Percentiles rank a stretch among this genome's conserved stretches.
These are phyloP conservation scores for Fusarium sp. DNA, from an alignment of 2,329 filamentous ascomycete genomes.

Conservation along the genomic window DNA sequence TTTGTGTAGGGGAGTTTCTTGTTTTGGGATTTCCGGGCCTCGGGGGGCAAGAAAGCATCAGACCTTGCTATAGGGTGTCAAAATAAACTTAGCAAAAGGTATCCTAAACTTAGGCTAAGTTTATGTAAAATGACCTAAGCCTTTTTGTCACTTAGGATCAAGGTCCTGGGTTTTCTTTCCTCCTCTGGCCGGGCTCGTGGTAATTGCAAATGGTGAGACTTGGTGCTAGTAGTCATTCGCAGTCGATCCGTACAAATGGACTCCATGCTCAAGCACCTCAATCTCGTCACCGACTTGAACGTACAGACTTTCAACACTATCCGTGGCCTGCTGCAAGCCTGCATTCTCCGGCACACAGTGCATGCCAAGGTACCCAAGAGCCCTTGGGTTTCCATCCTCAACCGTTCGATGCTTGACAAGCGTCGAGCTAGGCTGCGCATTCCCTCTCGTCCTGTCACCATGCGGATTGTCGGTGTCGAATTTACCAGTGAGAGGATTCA, in stretches of 20 bases:
- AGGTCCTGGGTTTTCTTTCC: too few relatives aligned
- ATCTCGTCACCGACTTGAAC: slow-evolving; percentile 44
- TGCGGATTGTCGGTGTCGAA: slow-evolving; percentile 11
- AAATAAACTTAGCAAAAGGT: too few relatives aligned
- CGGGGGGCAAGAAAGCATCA: too few relatives aligned
- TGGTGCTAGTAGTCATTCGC: slow-evolving; percentile 39
- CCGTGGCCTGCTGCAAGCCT: slow-evolving; percentile 13
- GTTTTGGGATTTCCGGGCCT: background rate
- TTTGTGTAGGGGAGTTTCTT: background rate
- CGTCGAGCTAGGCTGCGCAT: slow-evolving; percentile 43
- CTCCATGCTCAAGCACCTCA: slow-evolving; percentile 43
- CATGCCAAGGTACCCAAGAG: slow-evolving; percentile 46
- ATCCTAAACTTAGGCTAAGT: too few relatives aligned
- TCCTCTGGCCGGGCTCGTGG: background rate
- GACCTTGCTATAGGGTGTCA: too few relatives aligned
- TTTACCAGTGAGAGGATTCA: slow-evolving; percentile 20
- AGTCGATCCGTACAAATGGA: slow-evolving; percentile 43
- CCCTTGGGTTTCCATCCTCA: slow-evolving; percentile 41
- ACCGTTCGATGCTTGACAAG: slow-evolving; percentile 37
- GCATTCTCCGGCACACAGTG: slow-evolving; percentile 45
- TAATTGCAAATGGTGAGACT: too few relatives aligned
- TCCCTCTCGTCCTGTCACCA: slow-evolving; percentile 28
- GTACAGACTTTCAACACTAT: slow-evolving; percentile 4
- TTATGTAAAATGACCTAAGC: too few relatives aligned
- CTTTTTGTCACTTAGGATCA: too few relatives aligned